Base-by-base conservation (phyloP, 2,329 filamentous ascomycete species). In the Tolypocladium ophioglossoides region DNA sequence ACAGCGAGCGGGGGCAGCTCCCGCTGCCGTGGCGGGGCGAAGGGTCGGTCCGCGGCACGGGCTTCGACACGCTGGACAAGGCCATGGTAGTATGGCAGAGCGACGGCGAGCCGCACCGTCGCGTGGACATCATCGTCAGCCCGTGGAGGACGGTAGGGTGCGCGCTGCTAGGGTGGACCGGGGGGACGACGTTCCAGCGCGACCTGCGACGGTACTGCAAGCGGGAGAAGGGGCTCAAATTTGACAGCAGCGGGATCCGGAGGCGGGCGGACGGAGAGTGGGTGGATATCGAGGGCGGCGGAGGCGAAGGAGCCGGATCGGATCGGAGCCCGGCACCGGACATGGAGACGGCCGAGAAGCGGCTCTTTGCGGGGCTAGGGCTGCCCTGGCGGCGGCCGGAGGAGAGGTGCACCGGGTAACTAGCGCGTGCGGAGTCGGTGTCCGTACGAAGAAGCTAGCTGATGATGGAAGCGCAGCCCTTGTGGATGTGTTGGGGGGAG, bases 141-240 rank as follows among this genome's bases (percentile, higher is more conserved):
- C 90, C 91, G 0, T 96, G 92, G 89, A 85, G 84, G 54, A 95
- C 90, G 0, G 84, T 88, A 0, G 92, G 94, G 0, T 96, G 91
- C 61, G 92, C 91, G 0, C 78, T 97, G 4, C 72, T 92, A 20
- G 91, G 91, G 2, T 97, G 92, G 94, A 86, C 82, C 18, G 89
- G 91, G 1, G 92, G 85, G 1, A 95, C 86, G 0, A 96, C 91
- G 0, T 97, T 96, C 61, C 83, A 96, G 73, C 77, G 92, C 27
- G 94, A 97, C 68, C 67, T 97, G 53, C 76, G 92, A 41, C 75
- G 85, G 37, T 95, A 92, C 69, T 89, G 86, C 57, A 91, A 89
- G 68, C 78, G 83, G 39, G 76, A 79, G 55, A 84, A 81, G 62
- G 76, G 76, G 0, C 85, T 89, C 77, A 95, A 94, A 68, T 97